Evolutionary conservation across 441 rosid species (phyloP), one percentile per base, ranked within the genome.

Genomic region (Syzygium syzygioides): DNA sequence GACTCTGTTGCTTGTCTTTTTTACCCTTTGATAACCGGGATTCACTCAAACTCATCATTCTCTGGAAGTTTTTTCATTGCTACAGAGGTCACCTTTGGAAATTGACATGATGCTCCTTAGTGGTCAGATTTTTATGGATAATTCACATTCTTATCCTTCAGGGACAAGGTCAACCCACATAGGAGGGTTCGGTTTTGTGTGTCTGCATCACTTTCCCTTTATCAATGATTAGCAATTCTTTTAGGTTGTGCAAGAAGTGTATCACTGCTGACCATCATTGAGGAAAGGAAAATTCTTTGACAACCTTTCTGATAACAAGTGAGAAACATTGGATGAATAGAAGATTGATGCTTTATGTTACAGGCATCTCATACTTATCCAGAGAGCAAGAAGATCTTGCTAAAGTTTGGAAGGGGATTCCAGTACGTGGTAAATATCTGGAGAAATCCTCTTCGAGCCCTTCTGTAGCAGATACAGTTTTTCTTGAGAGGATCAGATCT

Each of bases 321-420:
- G 30, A 79, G 14, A 19, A 79, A 79, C 53, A 45, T 79, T 41
- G 53, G 84, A 25, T 79, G 84, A 13, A 76, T 76, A 41, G 52
- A 76, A 76, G 83, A 25, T 45, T 45, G 30, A 79, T 79, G 84
- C 10, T 79, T 79, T 41, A 79, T 45, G 53, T 79, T 79, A 86
- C 89, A 96, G 99, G 99, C 85, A 94, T 97, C 87, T 96, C 98
- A 14, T 97, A 97, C 91, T 92, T 96, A 87, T 96, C 99, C 18
- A 94, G 95, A 95, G 95, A 89, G 48, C 99, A 97, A 93, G 99
- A 96, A 88, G 92, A 94, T 86, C 90, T 90, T 3, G 96, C 95
- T 7, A 95, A 92, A 92, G 87, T 92, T 93, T 92, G 87, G 55
- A 88, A 92, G 80, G 96, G 92, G 91, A 94, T 92, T 93, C 95